These are phyloP conservation scores for Rutidosis leptorrhynchoides DNA, from an alignment of 129 eudicot genomes.

Conservation along the genomic window DNA sequence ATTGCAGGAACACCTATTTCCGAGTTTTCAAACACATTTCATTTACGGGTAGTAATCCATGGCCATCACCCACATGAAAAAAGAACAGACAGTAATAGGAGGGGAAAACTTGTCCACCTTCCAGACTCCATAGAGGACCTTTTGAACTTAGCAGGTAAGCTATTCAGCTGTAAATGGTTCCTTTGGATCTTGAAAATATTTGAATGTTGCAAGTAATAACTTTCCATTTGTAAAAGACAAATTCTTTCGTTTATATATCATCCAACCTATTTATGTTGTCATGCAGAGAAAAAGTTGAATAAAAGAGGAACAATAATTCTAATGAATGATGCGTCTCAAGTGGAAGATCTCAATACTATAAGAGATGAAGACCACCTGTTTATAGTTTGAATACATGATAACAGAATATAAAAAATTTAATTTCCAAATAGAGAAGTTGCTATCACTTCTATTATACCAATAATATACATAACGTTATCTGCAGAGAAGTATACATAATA, in stretches of 20 bases:
- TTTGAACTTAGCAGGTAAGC: constrained; percentile 59
- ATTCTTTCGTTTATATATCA: neutral
- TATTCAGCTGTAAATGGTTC: neutral
- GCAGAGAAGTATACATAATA: constrained; percentile 18
- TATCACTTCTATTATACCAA: constrained; percentile 15
- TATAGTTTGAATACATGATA: constrained; percentile 31
- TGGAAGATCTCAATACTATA: constrained; percentile 59
- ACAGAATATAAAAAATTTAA: neutral
- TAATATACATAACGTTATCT: constrained; percentile 21
- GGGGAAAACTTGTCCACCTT: constrained; percentile 58
- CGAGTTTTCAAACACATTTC: constrained; percentile 17
- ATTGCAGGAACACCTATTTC: constrained; percentile 40
- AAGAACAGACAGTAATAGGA: constrained; percentile 28
- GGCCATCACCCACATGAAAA: constrained; percentile 62
- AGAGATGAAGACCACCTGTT: constrained; percentile 61
- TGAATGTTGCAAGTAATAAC: neutral
- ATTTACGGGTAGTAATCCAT: constrained; percentile 59
- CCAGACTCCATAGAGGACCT: constrained; percentile 57
- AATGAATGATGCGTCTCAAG: constrained; percentile 59
- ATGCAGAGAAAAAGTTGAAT: constrained; percentile 54
- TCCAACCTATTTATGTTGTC: neutral
- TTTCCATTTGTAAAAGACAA: neutral
- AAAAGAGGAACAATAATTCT: constrained; percentile 44
- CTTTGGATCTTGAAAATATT: neutral
- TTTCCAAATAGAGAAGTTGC: constrained; percentile 20